Evolutionary conservation across 768 basidiomycete species (phyloP), one percentile per base, ranked within the genome.

Genomic region (Pleurotus citrinopileatus): DNA sequence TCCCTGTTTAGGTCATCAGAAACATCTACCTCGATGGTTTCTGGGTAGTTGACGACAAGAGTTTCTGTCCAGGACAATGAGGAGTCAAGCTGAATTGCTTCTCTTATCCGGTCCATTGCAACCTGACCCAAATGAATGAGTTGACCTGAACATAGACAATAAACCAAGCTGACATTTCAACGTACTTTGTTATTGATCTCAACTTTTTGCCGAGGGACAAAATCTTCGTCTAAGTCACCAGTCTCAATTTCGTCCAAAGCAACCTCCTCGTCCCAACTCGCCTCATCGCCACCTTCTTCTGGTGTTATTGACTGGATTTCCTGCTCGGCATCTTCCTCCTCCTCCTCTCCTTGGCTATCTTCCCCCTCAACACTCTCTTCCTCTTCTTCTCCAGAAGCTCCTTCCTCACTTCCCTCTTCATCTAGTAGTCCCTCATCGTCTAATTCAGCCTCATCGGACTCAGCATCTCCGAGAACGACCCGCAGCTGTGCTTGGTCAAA

Each of bases 1-100:
- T 99, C 97, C 55, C 97, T 89, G 60, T 91, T 89, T 22, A 99
- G 77, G 69, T 98, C 96, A 67, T 94, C 89, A 50, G 89, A 69
- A 22, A 93, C 85, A 59, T 93, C 88, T 27, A 85, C 86, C 3
- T 86, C 79, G 53, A 91, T 86, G 17, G 78, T 76, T 55, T 88
- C 72, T 4, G 92, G 88, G 68, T 85, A 94, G 23, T 84, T 73
- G 3, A 94, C 64, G 0, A 78, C 74, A 1, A 94, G 76, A 0
- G 90, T 92, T 65, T 95, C 91, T 48, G 90, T 91, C 91, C 91
- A 94, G 15, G 89, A 80, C 42, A 92, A 67, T 56, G 82, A 82
- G 23, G 83, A 72, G 61, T 91, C 88, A 9, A 94, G 78, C 60
- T 85, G 77, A 20, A 93, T 90, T 10, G 80, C 76, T 59, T 89